Base-by-base conservation (phyloP, 768 basidiomycete genomes). In the Hydnomerulius pinastri region DNA sequence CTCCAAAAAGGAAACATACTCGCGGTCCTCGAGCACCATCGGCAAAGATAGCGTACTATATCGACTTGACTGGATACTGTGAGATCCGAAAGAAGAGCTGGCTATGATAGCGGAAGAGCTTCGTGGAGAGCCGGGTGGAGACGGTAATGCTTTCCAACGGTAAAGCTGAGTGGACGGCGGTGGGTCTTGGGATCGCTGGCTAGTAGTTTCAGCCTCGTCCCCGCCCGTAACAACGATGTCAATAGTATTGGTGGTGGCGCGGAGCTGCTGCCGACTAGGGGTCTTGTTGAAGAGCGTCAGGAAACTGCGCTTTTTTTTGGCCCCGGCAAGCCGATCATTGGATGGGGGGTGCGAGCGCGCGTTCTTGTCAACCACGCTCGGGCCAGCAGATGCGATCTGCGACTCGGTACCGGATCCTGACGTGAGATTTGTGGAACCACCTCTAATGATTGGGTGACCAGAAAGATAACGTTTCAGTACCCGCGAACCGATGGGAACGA, bases 1-100 rank as follows among this genome's bases (percentile, higher is more conserved):
- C 2, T 66, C 64, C 44, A 66, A 42, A 27, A 66, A 66, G 13
- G 64, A 66, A 12, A 65, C 51, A 46, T 58, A 64, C 29, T 66
- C 60, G 36, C 7, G 39, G 18, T 51, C 49, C 38, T 66, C 57
- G 11, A 40, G 36, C n/a, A 56, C 39, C 12, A 46, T 39, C 2
- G 55, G 36, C 17, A 43, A 4, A 10, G 51, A 35, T 17, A 35
- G 33, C n/a, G 33, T 6, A 9, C 33, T 35, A 6, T n/a, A 17
- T 35, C 4, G 17, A 35, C n/a, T 18, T 1, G n/a, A 35, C 2
- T 17, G 33, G n/a, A 7, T 17, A 17, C 33, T 35, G n/a, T 35
- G 33, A 35, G 33, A 5, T 10, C 30, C 30, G 30, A 15, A 32
- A 32, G 10, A 29, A n/a, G 29, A 43, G 7, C 20, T n/a, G n/a